Conservation (phyloP, 805 yeast genomes). For the Cyberlindnera amylophila region DNA sequence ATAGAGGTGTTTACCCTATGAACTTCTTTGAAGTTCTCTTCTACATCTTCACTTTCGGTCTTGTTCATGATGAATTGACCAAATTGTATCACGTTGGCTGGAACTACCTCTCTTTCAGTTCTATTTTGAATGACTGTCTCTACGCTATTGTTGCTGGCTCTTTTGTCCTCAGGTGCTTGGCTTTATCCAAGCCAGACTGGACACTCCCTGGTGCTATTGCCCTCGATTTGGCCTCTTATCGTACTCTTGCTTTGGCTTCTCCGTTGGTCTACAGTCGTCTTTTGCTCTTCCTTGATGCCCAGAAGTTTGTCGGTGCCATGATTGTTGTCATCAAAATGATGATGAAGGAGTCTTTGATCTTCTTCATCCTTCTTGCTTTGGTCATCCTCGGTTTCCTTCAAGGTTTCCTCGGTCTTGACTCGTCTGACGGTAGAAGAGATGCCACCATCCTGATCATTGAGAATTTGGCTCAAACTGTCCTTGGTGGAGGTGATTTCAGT, state of each 20-base stretch:
- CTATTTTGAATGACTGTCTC: conserved; percentile 69
- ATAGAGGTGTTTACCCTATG: conserved; percentile 32
- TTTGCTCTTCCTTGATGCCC: conserved; percentile 71
- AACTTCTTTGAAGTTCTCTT: conserved; percentile 52
- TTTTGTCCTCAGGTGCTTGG: conserved; percentile 47
- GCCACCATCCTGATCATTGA: conserved; percentile 62
- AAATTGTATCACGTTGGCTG: conserved; percentile 77
- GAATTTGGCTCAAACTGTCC: conserved; percentile 64
- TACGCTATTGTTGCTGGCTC: conserved; percentile 53
- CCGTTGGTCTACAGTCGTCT: conserved; percentile 86
- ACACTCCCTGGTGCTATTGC: conserved; percentile 23
- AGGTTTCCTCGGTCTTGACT: conserved; percentile 83
- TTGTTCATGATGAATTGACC: conserved; percentile 59
- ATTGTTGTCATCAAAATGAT: conserved; percentile 78
- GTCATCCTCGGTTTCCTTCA: conserved; percentile 80
- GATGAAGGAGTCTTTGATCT: conserved; percentile 84
- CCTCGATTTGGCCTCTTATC: conserved; percentile 57
- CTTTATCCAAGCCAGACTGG: conserved; percentile 28
- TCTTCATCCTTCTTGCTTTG: conserved; percentile 68
- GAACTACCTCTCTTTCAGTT: conserved; percentile 73
- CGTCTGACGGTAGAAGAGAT: conserved; percentile 80
- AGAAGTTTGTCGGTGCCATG: conserved; percentile 83
- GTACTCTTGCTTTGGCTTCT: conserved; percentile 73
- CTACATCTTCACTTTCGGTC: conserved; percentile 64
- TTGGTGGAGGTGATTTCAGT: conserved; percentile 71